Percentiles rank a stretch among this genome's conserved stretches.
Evolutionary conservation across 805 yeast genomes (phyloP).

Genomic region (Candida broadrunensis): DNA sequence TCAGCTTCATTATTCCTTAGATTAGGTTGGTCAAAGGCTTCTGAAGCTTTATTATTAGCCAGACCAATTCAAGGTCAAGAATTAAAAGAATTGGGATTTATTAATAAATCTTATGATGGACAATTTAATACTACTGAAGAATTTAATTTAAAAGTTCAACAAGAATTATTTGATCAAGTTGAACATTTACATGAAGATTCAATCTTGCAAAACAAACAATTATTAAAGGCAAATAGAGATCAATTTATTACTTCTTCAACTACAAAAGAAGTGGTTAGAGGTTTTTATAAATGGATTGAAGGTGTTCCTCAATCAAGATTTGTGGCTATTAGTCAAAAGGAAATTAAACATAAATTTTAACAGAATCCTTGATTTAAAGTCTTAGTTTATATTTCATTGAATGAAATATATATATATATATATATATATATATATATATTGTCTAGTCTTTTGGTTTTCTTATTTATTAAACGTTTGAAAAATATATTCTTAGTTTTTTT

Average conservation of each 20-base stretch:
- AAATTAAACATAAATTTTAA: constrained; percentile 60
- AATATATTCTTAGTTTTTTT: too few relatives aligned
- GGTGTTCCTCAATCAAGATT: constrained; percentile 75
- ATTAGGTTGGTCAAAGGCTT: constrained; percentile 68
- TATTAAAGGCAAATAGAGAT: constrained; percentile 39
- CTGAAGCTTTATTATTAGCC: constrained; percentile 70
- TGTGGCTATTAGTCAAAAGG: constrained; percentile 48
- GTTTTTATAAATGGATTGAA: constrained; percentile 65
- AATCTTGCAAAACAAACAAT: constrained; percentile 38
- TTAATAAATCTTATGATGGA: constrained; percentile 53
- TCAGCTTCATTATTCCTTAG: constrained; percentile 66
- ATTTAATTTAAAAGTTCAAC: constrained; percentile 40
- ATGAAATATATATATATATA: too few relatives aligned
- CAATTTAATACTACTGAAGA: constrained; percentile 30
- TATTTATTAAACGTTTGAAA: too few relatives aligned
- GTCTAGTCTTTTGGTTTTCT: too few relatives aligned
- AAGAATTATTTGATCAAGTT: constrained; percentile 32
- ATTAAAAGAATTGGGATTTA: constrained; percentile 54
- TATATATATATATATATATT: too few relatives aligned
- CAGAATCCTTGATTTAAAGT: too few relatives aligned
- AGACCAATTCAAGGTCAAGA: constrained; percentile 62
- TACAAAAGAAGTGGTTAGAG: constrained; percentile 64
- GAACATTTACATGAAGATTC: constrained; percentile 44
- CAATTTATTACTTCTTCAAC: constrained; percentile 45
- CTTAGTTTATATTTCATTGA: too few relatives aligned